Percentiles rank a stretch among this genome's conserved stretches.
Conservation (phyloP, 2,329 filamentous ascomycete species). For the Cercospora zeina region DNA sequence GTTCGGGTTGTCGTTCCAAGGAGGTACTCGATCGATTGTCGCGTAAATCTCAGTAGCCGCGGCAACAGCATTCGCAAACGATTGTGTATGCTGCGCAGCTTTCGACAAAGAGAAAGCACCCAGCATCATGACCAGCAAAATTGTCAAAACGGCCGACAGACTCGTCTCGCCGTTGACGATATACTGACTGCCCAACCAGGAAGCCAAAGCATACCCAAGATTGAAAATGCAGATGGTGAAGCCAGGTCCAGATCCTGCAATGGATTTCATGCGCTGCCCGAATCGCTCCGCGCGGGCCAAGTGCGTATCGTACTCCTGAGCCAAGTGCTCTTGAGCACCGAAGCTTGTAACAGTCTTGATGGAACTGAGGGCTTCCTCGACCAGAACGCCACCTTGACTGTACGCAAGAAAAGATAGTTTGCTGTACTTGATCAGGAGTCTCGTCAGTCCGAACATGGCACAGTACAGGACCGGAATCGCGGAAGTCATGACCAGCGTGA, state of each 20-base stretch:
- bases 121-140: conserved; percentile 88
- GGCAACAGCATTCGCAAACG: conserved; percentile 78
- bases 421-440: conserved; percentile 76
- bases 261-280: conserved; percentile 72
- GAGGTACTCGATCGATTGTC: conserved; percentile 85
- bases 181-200: conserved; percentile 82
- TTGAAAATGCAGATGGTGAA: conserved; percentile 82
- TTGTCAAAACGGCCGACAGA: conserved; percentile 74
- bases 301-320: conserved; percentile 77
- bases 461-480: conserved; percentile 75
- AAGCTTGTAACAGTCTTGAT: conserved; percentile 90
- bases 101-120: conserved; percentile 90
- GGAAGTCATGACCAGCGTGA: conserved; percentile 82
- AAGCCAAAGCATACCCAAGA: conserved; percentile 80
- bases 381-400: conserved; percentile 79
- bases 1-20: conserved; percentile 72
- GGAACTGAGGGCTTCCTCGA: conserved; percentile 91
- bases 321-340: conserved; percentile 85
- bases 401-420: conserved; percentile 77
- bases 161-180: conserved; percentile 65
- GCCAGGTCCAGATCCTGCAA: conserved; percentile 75
- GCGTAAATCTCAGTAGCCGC: conserved; percentile 89
- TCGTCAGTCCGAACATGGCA: conserved; percentile 71
- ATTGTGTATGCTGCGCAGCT: conserved; percentile 79
- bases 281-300: conserved; percentile 70